Conservation (phyloP, 2,329 filamentous ascomycete genomes). For the Malbranchea cinnamomea region DNA sequence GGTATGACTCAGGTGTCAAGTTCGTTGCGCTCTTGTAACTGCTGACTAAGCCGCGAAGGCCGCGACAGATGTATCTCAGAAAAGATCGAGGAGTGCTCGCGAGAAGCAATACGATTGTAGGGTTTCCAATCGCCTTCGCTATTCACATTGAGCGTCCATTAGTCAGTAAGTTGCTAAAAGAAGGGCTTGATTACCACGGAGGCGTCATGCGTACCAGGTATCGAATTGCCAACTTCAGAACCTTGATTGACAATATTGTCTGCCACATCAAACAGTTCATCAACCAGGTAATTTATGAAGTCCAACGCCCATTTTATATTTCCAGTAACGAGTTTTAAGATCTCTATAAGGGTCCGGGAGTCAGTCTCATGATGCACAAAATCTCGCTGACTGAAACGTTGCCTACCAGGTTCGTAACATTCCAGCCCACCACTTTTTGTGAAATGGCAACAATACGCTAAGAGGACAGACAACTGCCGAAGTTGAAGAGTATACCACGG, state of each 20-base stretch:
- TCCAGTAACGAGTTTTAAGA: constrained; percentile 56
- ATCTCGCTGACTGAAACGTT: background rate
- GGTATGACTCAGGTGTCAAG: constrained; percentile 22
- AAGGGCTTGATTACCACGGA: too few species aligned
- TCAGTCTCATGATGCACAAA: constrained; percentile 4
- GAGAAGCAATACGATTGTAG: constrained; percentile 44
- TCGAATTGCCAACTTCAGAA: too few species aligned
- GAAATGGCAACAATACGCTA: constrained; percentile 50
- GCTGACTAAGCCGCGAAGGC: constrained; percentile 43
- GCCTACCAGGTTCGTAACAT: constrained; percentile 43
- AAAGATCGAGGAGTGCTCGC: constrained; percentile 62
- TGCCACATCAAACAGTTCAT: constrained; percentile 35
- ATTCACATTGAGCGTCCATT: too few species aligned
- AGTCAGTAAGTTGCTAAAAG: too few species aligned
- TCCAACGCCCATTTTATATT: constrained; percentile 68
- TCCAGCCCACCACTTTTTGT: constrained; percentile 37
- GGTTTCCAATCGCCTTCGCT: too few species aligned
- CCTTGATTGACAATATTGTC: constrained; percentile 25
- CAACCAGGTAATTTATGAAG: constrained; percentile 40
- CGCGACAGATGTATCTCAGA: constrained; percentile 52
- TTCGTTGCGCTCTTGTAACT: constrained; percentile 26
- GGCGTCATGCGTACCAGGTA: too few species aligned
- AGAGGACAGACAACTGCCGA: constrained; percentile 50
- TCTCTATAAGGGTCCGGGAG: constrained; percentile 34
- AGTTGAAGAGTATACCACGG: constrained; percentile 62